Base-by-base conservation (phyloP, 257 asterid species). In the Solanum sparsipilum region DNA sequence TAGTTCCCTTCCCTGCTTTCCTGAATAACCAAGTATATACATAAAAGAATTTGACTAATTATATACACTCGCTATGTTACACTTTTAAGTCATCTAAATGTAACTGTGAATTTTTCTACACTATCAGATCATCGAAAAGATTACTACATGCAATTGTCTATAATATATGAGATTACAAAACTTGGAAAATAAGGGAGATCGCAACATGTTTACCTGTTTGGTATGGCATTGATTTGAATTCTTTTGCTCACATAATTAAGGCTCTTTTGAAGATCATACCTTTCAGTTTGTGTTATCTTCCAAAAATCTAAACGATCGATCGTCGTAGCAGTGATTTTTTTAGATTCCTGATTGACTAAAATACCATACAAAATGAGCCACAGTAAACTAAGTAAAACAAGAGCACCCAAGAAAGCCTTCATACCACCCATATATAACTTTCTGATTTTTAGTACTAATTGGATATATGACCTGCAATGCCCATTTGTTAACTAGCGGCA, bases 161-260 rank as follows among this genome's bases (percentile, higher is more conserved):
- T 20, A 34, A 35, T 35, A 9, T 18, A 20, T 73, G 52, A 74
- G 18, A 35, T 74, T 21, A 74, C 65, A 25, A 36, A 35, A 73
- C 82, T 35, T 32, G 25, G 25, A 72, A 21, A 72, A 34, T 72
- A 18, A 72, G 81, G 6, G 79, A 72, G 44, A 4, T 56, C n/a
- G 20, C 27, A 34, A 34, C 15, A 4, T 27, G 27, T 7, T 35
- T 71, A 96, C 98, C 94, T 94, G 94, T 94, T 96, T 72, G 93
- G 98, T 84, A 94, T 93, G 79, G 93, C 95, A 90, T 93, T 95
- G 87, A 96, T 94, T 67, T 95, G 96, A 89, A 90, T 92, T 89
- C 95, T 93, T 92, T 91, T 93, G 93, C 93, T 94, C 84, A 93
- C 94, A 85, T 73, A 90, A 74, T 67, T 88, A 87, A 92, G 89